Evolutionary conservation across 1,284 basidiomycete species (phyloP).

Genomic region (Tilletia walkeri): DNA sequence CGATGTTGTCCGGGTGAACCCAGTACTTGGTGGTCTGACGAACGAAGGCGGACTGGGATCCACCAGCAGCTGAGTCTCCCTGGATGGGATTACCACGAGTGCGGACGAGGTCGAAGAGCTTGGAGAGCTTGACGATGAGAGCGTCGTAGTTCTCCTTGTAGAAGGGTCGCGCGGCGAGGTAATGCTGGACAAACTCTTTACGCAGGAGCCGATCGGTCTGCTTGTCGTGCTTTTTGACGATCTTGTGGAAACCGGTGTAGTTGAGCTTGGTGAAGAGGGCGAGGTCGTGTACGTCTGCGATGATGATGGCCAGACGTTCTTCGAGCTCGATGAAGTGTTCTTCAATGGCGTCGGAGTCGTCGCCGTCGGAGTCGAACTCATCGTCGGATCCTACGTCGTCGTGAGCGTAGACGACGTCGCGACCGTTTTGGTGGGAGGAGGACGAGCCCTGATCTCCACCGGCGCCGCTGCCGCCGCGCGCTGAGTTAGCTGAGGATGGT

Average conservation of each 20-base stretch:
- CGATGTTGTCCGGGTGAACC: slow-evolving; percentile 75
- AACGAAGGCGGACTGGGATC: slow-evolving; percentile 92
- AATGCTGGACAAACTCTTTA: slow-evolving; percentile 74
- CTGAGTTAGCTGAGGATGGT: slow-evolving; percentile 28
- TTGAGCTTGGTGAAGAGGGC: slow-evolving; percentile 91
- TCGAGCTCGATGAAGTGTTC: slow-evolving; percentile 85
- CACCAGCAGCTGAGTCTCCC: slow-evolving; percentile 90
- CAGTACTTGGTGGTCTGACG: slow-evolving; percentile 98
- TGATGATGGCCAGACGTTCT: slow-evolving; percentile 90
- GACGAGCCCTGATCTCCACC: background rate
- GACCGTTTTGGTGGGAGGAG: slow-evolving; percentile 40
- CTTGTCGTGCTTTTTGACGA: slow-evolving; percentile 90
- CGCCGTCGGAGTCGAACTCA: slow-evolving; percentile 63
- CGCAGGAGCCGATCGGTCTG: slow-evolving; percentile 64
- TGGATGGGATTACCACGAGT: slow-evolving; percentile 90
- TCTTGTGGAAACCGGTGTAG: slow-evolving; percentile 94
- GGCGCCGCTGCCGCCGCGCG: slow-evolving; percentile 18
- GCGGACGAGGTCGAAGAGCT: slow-evolving; percentile 90
- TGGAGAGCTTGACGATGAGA: slow-evolving; percentile 93
- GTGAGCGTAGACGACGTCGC: slow-evolving; percentile 60
- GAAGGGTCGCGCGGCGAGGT: slow-evolving; percentile 90
- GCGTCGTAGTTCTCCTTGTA: slow-evolving; percentile 77
- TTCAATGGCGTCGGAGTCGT: slow-evolving; percentile 74
- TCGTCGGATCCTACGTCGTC: slow-evolving; percentile 60
- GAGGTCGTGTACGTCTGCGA: slow-evolving; percentile 97